phyloP scores from a whole-genome alignment of 2,329 filamentous ascomycete species.

The Ceratocystis huliohia region DNA sequence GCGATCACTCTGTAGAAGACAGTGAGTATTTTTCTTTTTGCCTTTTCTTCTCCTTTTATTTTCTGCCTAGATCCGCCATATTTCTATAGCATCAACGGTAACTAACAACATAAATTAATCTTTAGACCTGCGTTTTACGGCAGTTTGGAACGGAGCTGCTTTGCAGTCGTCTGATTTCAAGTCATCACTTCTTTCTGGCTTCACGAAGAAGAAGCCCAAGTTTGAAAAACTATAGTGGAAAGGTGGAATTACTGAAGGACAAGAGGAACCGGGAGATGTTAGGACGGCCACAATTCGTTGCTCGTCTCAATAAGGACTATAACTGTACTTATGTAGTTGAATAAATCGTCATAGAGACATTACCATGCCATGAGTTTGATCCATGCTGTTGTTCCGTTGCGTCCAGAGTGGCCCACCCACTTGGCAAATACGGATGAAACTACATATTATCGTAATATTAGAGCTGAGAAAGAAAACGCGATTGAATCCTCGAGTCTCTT shows the following conservation, averaged over 20 bases:
- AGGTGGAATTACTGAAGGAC: not conserved
- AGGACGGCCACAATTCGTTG: not conserved
- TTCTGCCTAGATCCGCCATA: not conserved
- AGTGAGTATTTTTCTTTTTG: constrained; percentile 38
- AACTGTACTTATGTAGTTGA: not conserved
- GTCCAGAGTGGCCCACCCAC: not conserved
- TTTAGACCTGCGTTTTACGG: constrained; percentile 63
- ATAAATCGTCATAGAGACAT: not conserved
- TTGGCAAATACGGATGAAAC: not conserved
- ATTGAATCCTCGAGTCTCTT: not conserved
- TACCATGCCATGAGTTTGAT: not conserved
- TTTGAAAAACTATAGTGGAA: constrained; percentile 64
- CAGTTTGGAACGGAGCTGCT: constrained; percentile 74
- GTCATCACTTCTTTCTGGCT: constrained; percentile 58
- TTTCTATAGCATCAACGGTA: not conserved
- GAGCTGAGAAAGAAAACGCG: too few relatives aligned
- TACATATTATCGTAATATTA: not conserved
- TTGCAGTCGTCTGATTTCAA: constrained; percentile 69
- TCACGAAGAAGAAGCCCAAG: constrained; percentile 65
- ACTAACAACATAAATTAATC: not conserved
- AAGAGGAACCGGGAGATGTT: not conserved
- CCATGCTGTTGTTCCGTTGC: not conserved
- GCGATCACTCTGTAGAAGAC: constrained; percentile 65
- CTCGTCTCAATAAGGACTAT: not conserved
- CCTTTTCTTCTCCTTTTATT: not conserved